Evolutionary conservation across 2,329 filamentous ascomycete genomes (phyloP), one percentile per base, ranked within the genome.

Genomic region (Tolypocladium sp.): DNA sequence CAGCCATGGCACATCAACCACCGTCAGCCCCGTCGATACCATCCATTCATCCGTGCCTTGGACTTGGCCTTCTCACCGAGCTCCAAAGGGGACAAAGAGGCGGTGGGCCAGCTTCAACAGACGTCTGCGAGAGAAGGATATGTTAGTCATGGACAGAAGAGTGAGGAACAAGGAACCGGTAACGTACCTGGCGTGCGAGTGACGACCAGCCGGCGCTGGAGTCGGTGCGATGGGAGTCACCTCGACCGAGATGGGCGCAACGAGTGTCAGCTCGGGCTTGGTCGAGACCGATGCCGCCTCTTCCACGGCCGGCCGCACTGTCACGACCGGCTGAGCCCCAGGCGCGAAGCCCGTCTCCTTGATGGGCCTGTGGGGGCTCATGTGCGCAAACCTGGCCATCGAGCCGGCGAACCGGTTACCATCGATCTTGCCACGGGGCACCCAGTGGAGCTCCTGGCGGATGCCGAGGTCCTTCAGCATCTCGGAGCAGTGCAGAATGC

Each of bases 381-480:
- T n/a, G 6, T 2, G 17, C 27, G 30, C 30, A 22, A 12, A 22
- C 40, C 8, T 9, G 38, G 15, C 54, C 54, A 30, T 56, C 7
- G 22, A 25, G 30, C 62, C 57, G 20, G 62, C 65, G 4, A 64
- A 13, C 1, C 40, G 57, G 22, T 59, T 64, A 4, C 65, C 64
- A 5, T 25, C 38, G 9, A 54, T n/a, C 15, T 25, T 20, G 4
- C 40, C 54, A 15, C 63, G 56, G 4, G 63, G 64, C 17, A 64
- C 59, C 65, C 64, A 66, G 54, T 62, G 64, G 9, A 66, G 42
- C 41, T 66, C 60, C 13, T 59, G 12, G 4, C 41, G n/a, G 9
- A 61, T 56, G 8, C 60, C 57, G 9, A 49, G 41, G 6, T n/a
- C 27, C 25, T 51, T 22, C 1, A 65, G 57, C 15, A 7, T n/a